Evolutionary conservation across 495 filamentous ascomycete genomes (phyloP).

Genomic region (Pyronema domesticum): DNA sequence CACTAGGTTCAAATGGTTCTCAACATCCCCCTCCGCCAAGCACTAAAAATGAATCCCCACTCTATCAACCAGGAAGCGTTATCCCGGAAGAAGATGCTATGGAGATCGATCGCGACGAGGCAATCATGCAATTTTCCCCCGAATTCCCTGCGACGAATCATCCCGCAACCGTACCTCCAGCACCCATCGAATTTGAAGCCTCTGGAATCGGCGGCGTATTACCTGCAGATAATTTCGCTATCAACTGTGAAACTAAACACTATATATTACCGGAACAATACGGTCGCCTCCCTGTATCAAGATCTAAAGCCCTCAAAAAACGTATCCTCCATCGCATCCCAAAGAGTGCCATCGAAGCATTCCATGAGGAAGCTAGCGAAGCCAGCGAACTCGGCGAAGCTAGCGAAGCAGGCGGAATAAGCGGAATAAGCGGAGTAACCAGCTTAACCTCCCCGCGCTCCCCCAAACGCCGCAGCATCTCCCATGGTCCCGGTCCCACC

Average conservation of each 20-base stretch:
- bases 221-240: slow-evolving; percentile 38
- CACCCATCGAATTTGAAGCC: slow-evolving; percentile 32
- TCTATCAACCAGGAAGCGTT: neutral
- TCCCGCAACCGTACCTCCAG: slow-evolving; percentile 5
- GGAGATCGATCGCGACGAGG: slow-evolving; percentile 17
- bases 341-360: slow-evolving; percentile 22
- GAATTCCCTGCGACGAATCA: slow-evolving; percentile 14
- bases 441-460: neutral
- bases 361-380: slow-evolving; percentile 11
- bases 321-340: slow-evolving; percentile 21
- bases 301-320: slow-evolving; percentile 18
- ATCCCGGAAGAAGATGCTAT: slow-evolving; percentile 16
- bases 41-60: slow-evolving; percentile 14
- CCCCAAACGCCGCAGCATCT: slow-evolving; percentile 8
- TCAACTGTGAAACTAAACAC: slow-evolving; percentile 30
- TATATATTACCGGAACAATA: slow-evolving; percentile 22
- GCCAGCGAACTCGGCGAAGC: slow-evolving; percentile 6
- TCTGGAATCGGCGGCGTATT: slow-evolving; percentile 41
- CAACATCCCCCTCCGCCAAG: slow-evolving; percentile 4
- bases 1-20: neutral
- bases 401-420: neutral
- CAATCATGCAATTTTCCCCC: slow-evolving; percentile 21
- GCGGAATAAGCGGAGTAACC: slow-evolving; percentile 7
- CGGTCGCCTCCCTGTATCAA: slow-evolving; percentile 17
- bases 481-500: slow-evolving; percentile 3